Evolutionary conservation across 192 early-diverging fungal genomes (phyloP).

Genomic region (Linnemannia schmuckeri): DNA sequence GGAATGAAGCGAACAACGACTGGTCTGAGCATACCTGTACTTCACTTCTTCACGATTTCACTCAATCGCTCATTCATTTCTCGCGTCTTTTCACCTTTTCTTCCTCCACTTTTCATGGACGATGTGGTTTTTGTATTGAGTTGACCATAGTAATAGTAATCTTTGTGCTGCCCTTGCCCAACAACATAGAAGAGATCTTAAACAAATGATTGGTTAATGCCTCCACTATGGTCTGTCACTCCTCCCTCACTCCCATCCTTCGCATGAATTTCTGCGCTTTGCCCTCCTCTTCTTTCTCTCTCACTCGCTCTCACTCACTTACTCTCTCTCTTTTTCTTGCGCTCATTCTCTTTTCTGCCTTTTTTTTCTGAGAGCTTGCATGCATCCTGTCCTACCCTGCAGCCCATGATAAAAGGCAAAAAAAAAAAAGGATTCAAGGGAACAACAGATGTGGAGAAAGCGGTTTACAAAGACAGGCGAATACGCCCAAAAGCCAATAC

Average conservation of each 20-base stretch:
- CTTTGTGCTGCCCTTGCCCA: neutral
- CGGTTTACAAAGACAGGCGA: neutral
- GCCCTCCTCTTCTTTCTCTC: neutral
- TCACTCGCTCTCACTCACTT: too few species aligned
- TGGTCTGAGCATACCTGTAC: neutral
- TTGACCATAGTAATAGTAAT: neutral
- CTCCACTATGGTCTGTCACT: neutral
- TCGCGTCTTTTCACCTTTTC: neutral
- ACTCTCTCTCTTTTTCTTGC: neutral
- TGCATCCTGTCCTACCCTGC: neutral
- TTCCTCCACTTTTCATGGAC: neutral
- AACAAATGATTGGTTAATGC: neutral
- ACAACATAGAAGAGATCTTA: neutral
- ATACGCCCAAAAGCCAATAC: neutral
- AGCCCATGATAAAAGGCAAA: neutral
- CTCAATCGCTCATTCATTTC: neutral
- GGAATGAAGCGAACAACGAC: neutral
- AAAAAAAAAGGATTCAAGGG: neutral
- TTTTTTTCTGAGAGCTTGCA: neutral
- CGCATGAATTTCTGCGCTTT: constrained; percentile 6
- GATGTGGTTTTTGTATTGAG: neutral
- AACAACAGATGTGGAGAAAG: neutral
- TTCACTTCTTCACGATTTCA: neutral
- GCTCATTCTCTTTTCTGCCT: neutral
- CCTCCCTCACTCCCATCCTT: neutral